phyloP scores from a whole-genome alignment of 2,329 filamentous ascomycete genomes.

The Diatrype stigma region DNA sequence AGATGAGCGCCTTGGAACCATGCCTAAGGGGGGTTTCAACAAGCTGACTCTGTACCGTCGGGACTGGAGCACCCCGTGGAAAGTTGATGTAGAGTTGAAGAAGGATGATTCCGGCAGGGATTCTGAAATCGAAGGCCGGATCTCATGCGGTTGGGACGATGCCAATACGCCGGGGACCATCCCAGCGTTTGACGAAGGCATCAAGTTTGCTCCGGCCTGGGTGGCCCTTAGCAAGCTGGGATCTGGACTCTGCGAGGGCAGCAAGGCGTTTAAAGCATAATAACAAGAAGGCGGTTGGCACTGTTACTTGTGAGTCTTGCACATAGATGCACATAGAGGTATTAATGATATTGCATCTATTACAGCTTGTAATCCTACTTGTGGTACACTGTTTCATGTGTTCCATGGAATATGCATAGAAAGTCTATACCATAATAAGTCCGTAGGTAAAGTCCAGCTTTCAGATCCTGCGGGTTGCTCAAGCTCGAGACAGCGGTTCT shows the following conservation, averaged over 20 bases:
- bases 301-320: no score
- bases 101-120: conserved; percentile 32
- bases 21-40: conserved; percentile 58
- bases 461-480: no score
- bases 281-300: background rate
- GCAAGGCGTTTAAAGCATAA: conserved; percentile 61
- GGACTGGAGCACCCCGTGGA: conserved; percentile 73
- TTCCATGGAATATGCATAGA: no score
- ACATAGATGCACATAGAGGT: background rate
- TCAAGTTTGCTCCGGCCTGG: conserved; percentile 76
- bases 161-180: conserved; percentile 67
- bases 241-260: conserved; percentile 79
- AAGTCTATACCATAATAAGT: no score
- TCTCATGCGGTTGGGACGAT: conserved; percentile 86
- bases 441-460: no score
- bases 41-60: conserved; percentile 79
- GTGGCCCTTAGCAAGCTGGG: conserved; percentile 68
- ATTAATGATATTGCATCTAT: background rate
- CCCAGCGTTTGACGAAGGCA: conserved; percentile 77
- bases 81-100: conserved; percentile 67
- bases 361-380: no score
- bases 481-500: no score
- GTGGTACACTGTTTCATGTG: no score
- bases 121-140: conserved; percentile 52
- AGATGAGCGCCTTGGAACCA: conserved; percentile 61